phyloP scores from a whole-genome alignment of 2,329 filamentous ascomycete genomes.

The Pestalotiopsis sp. region DNA sequence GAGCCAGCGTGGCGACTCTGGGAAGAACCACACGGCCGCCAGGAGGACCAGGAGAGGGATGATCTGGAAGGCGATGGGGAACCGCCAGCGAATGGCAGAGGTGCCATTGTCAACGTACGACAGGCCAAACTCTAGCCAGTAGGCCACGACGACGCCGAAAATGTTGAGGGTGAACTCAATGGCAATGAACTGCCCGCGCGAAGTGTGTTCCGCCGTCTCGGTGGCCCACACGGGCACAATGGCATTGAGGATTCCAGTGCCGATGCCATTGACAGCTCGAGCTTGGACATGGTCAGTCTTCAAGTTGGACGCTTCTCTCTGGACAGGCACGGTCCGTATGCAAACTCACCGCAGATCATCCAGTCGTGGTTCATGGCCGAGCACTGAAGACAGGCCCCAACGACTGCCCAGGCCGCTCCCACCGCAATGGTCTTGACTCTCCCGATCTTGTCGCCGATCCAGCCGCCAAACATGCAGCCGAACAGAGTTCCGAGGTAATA shows the following conservation, averaged over 20 bases:
- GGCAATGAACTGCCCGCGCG: constrained; percentile 67
- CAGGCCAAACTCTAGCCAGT: constrained; percentile 61
- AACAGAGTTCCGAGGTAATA: constrained; percentile 61
- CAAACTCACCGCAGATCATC: constrained; percentile 64
- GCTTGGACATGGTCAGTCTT: constrained; percentile 33
- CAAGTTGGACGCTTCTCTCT: background rate
- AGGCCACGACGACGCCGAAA: constrained; percentile 64
- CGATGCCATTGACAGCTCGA: constrained; percentile 62
- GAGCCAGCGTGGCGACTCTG: constrained; percentile 68
- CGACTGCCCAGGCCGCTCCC: constrained; percentile 56
- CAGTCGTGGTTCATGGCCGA: constrained; percentile 65
- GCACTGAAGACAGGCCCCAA: constrained; percentile 65
- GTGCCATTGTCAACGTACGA: constrained; percentile 60
- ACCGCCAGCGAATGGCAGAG: constrained; percentile 64
- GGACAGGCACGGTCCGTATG: background rate
- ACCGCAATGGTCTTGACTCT: constrained; percentile 64
- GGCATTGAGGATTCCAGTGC: constrained; percentile 69
- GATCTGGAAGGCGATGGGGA: constrained; percentile 71
- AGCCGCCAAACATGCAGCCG: constrained; percentile 64
- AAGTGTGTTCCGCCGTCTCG: constrained; percentile 67
- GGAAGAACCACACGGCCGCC: constrained; percentile 62
- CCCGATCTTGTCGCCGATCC: constrained; percentile 62
- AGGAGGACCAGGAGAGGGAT: constrained; percentile 61
- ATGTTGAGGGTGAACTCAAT: constrained; percentile 76
- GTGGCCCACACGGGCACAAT: constrained; percentile 73